Conservation (phyloP, 2,329 filamentous ascomycete genomes). For the Colletotrichum noveboracense region DNA sequence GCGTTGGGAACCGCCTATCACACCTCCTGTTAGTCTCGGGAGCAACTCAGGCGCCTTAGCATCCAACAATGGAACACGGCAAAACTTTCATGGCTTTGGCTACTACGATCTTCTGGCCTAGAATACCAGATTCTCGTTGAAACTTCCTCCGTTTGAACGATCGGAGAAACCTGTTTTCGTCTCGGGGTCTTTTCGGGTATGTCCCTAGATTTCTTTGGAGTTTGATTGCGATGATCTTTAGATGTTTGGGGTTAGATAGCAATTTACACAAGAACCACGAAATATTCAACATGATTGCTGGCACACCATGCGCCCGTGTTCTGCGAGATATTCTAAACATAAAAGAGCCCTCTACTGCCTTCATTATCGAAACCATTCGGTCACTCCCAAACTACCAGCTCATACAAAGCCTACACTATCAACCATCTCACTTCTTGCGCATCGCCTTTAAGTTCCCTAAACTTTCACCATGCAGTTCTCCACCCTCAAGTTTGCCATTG, state of each 20-base stretch:
- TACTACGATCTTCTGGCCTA: too few species aligned
- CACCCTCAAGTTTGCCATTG: constrained; percentile 18
- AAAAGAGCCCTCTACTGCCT: not conserved
- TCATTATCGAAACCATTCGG: not conserved
- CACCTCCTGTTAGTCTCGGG: too few species aligned
- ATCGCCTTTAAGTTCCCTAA: not conserved
- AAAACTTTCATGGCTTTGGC: too few species aligned
- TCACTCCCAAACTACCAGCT: not conserved
- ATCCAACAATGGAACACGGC: too few species aligned
- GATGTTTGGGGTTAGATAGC: not conserved
- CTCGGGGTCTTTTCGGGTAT: rapidly evolving
- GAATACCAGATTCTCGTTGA: too few species aligned
- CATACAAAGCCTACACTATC: not conserved
- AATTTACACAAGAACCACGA: not conserved
- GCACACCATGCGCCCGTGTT: not conserved
- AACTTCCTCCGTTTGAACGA: too few species aligned
- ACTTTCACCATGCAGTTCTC: constrained; percentile 22
- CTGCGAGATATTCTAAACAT: rapidly evolving
- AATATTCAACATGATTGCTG: not conserved
- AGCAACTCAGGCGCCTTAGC: not conserved
- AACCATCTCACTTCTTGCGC: not conserved
- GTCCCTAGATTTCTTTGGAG: not conserved
- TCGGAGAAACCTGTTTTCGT: too few species aligned
- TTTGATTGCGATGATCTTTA: not conserved
- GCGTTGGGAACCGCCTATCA: too few species aligned